Evolutionary conservation across 768 basidiomycete species (phyloP).

Genomic region (Leccinum uliginosum): DNA sequence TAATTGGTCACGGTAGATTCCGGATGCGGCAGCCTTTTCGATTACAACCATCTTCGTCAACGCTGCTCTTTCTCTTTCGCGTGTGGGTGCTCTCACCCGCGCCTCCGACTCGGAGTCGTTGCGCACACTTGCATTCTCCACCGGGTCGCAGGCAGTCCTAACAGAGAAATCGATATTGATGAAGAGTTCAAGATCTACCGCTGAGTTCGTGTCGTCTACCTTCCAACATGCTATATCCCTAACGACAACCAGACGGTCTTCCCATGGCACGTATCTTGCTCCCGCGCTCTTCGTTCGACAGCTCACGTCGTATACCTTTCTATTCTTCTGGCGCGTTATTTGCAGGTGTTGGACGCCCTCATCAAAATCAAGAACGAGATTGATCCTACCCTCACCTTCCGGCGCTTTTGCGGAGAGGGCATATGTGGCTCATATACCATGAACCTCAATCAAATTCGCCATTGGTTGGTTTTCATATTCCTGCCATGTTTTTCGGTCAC

Average conservation of each 20-base stretch:
- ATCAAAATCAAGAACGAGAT: conserved; percentile 99
- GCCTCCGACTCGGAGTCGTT: no score
- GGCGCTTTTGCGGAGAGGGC: conserved; percentile 88
- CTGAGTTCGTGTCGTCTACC: conserved; percentile 53
- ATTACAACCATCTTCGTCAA: conserved; percentile 12
- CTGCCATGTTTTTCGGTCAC: conserved; percentile 31
- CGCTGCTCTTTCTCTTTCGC: conserved; percentile 3
- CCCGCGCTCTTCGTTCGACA: not conserved
- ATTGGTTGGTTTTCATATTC: conserved; percentile 21
- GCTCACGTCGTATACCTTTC: no score
- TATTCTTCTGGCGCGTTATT: no score
- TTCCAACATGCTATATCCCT: not conserved
- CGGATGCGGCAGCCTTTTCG: conserved; percentile 2
- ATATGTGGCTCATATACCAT: conserved; percentile 99
- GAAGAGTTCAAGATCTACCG: conserved; percentile 99
- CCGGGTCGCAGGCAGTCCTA: conserved; percentile 39
- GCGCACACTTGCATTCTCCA: conserved; percentile 32
- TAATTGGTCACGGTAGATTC: conserved; percentile 23
- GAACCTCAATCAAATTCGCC: conserved; percentile 66
- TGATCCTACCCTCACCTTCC: conserved; percentile 95
- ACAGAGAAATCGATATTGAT: conserved; percentile 64
- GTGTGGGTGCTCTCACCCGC: conserved; percentile 6
- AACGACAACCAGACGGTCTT: conserved; percentile 78
- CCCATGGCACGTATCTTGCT: conserved; percentile 62
- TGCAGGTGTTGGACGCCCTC: conserved; percentile 78